Percentiles rank a stretch among this genome's conserved stretches.
phyloP scores from a whole-genome alignment of 345 rosid genomes.

The Eucalyptus pauciflora region DNA sequence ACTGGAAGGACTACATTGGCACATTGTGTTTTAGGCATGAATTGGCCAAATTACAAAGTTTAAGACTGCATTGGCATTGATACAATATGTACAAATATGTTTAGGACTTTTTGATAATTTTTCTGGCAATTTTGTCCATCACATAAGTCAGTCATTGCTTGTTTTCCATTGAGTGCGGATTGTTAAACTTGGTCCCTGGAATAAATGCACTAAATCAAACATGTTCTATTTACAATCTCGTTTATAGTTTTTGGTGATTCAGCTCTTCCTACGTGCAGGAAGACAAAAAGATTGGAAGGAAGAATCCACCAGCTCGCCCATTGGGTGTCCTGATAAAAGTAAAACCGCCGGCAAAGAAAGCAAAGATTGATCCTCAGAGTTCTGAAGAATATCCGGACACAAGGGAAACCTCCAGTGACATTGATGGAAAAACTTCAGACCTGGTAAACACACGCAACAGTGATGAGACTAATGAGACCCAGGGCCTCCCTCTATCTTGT shows the following conservation, averaged over 20 bases:
- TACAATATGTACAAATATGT: not conserved
- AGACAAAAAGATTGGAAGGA: conserved; percentile 35
- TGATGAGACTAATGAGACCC: conserved; percentile 1
- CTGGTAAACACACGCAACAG: not conserved
- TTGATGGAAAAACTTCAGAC: conserved; percentile 16
- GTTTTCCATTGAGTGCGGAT: not conserved
- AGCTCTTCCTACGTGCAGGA: conserved; percentile 24
- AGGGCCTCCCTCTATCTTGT: conserved; percentile 19
- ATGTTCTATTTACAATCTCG: not conserved
- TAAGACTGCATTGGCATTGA: not conserved
- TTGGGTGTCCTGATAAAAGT: conserved; percentile 53
- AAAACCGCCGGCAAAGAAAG: conserved; percentile 72
- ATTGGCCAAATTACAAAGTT: not conserved
- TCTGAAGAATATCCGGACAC: conserved; percentile 11
- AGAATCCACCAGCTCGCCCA: conserved; percentile 49
- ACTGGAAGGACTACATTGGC: not conserved
- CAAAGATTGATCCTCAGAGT: conserved; percentile 25
- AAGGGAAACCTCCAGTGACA: not conserved
- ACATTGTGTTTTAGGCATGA: not conserved
- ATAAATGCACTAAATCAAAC: not conserved
- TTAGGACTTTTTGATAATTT: not conserved
- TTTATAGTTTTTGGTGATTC: not conserved
- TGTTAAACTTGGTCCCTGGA: not conserved
- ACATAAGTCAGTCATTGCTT: not conserved
- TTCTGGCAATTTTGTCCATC: not conserved